Percentiles rank a stretch among this genome's conserved stretches.
Evolutionary conservation across 345 rosid genomes (phyloP).

Genomic region (Erodium maritimum): DNA sequence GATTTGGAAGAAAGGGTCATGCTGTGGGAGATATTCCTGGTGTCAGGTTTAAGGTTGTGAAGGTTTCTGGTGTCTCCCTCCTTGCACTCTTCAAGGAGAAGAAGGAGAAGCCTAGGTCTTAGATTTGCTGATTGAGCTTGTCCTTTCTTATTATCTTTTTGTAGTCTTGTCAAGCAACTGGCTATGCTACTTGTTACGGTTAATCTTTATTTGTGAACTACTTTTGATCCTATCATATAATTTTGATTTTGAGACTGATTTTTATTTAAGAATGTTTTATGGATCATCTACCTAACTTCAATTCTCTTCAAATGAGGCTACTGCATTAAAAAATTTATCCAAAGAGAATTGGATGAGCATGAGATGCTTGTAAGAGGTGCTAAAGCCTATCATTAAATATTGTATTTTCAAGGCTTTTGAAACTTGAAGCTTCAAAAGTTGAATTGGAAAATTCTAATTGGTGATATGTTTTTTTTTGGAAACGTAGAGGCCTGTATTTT

Average conservation of each 20-base stretch:
- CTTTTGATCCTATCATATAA: not conserved
- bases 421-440: too few species aligned
- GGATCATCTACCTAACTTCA: too few species aligned
- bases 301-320: too few species aligned
- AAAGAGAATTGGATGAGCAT: too few species aligned
- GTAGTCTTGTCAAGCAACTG: not conserved
- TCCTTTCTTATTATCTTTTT: not conserved
- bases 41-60: conserved; percentile 60
- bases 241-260: not conserved
- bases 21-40: conserved; percentile 75
- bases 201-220: not conserved
- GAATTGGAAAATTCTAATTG: too few species aligned
- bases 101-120: conserved; percentile 64
- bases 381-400: too few species aligned
- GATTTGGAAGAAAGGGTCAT: conserved; percentile 62
- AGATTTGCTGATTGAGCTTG: not conserved
- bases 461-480: too few species aligned
- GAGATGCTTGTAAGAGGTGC: too few species aligned
- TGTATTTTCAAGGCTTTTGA: too few species aligned
- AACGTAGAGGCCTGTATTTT: too few species aligned
- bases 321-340: too few species aligned
- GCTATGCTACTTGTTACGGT: not conserved
- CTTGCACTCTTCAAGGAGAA: conserved; percentile 59
- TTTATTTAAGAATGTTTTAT: too few species aligned
- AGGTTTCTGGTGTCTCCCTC: conserved; percentile 60